Evolutionary conservation across 352 stramenopile species (phyloP).

Genomic region (Globisporangium paddicum): DNA sequence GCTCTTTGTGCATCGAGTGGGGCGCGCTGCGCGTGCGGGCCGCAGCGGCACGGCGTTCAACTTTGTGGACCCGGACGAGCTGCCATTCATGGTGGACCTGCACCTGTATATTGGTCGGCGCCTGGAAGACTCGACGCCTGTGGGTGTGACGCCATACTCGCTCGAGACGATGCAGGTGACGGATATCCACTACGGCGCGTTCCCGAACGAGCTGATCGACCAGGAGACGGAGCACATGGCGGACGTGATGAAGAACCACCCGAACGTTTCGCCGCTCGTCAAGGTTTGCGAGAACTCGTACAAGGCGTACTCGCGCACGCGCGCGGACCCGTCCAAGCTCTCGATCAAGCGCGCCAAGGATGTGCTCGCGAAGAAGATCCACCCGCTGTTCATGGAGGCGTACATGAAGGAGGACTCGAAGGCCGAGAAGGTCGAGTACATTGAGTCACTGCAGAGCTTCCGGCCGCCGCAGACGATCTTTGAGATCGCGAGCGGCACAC

Average conservation of each 20-base stretch:
- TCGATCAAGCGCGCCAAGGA: slow-evolving; percentile 95
- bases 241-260: slow-evolving; percentile 81
- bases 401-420: slow-evolving; percentile 82
- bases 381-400: slow-evolving; percentile 90
- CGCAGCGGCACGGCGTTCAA: slow-evolving; percentile 94
- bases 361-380: slow-evolving; percentile 86
- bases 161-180: slow-evolving; percentile 93
- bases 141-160: slow-evolving; percentile 75
- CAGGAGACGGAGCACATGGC: slow-evolving; percentile 95
- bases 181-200: slow-evolving; percentile 97
- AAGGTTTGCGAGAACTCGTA: slow-evolving; percentile 96
- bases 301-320: slow-evolving; percentile 97
- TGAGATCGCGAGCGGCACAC: slow-evolving; percentile 88
- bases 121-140: slow-evolving; percentile 66
- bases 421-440: slow-evolving; percentile 86
- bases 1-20: slow-evolving; percentile 95
- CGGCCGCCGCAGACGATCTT: slow-evolving; percentile 96
- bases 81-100: slow-evolving; percentile 98
- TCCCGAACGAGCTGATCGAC: slow-evolving; percentile 96
- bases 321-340: slow-evolving; percentile 93
- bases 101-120: slow-evolving; percentile 94
- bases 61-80: slow-evolving; percentile 97
- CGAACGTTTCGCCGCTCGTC: slow-evolving; percentile 67
- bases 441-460: slow-evolving; percentile 90
- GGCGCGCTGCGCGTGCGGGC: slow-evolving; percentile 94